phyloP scores from a whole-genome alignment of 1,139 yeast genomes.

The Spencermartinsiella ligniputridi region DNA sequence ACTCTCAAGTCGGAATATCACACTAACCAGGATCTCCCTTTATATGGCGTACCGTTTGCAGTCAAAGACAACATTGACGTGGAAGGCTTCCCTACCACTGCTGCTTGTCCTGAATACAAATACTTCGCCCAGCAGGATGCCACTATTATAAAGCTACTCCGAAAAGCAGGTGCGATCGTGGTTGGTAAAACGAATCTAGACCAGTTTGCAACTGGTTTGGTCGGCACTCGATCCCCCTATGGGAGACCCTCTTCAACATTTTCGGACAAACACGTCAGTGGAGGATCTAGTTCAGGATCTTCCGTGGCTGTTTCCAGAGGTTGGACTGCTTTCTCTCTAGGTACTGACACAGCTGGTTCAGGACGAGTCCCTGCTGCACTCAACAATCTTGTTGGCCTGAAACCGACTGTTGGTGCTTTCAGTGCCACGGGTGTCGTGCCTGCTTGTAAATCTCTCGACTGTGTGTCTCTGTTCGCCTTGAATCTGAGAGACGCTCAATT shows the following conservation, averaged over 20 bases:
- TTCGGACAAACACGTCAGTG: slow-evolving; percentile 70
- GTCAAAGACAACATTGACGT: slow-evolving; percentile 93
- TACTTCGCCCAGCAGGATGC: slow-evolving; percentile 69
- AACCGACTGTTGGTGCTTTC: slow-evolving; percentile 85
- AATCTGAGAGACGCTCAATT: slow-evolving; percentile 79
- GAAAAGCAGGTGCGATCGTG: slow-evolving; percentile 83
- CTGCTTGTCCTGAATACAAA: slow-evolving; percentile 84
- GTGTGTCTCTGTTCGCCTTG: slow-evolving; percentile 79
- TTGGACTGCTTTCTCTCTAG: slow-evolving; percentile 78
- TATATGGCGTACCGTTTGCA: slow-evolving; percentile 93
- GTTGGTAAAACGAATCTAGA: slow-evolving; percentile 92
- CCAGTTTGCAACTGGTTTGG: slow-evolving; percentile 95
- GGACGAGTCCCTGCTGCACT: slow-evolving; percentile 98
- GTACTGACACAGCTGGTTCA: slow-evolving; percentile 98
- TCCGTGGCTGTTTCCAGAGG: slow-evolving; percentile 88
- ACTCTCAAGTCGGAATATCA: background rate
- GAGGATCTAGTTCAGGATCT: slow-evolving; percentile 97
- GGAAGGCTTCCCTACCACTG: slow-evolving; percentile 77
- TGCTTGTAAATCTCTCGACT: slow-evolving; percentile 93
- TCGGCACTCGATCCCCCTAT: slow-evolving; percentile 91
- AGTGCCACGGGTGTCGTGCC: slow-evolving; percentile 90
- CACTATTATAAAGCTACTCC: slow-evolving; percentile 61
- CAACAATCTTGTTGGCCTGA: slow-evolving; percentile 84
- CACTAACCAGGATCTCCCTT: slow-evolving; percentile 40
- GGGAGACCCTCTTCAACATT: slow-evolving; percentile 83